Percentiles rank a stretch among this genome's conserved stretches.
phyloP scores from a whole-genome alignment of 1,284 basidiomycete species.

The Malassezia sympodialis region DNA sequence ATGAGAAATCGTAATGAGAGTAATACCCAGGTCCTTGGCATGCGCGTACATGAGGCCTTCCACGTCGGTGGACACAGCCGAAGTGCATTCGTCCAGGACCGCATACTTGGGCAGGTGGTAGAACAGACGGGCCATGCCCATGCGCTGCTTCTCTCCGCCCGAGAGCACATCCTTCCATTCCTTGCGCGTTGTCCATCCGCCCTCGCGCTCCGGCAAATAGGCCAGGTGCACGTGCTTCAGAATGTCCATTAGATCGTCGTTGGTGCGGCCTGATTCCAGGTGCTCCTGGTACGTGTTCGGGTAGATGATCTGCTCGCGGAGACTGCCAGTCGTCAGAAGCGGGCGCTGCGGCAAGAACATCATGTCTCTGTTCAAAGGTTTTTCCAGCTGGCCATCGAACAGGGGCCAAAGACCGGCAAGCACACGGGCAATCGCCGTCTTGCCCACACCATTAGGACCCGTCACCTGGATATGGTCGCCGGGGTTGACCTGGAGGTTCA shows the following conservation, averaged over 20 bases:
- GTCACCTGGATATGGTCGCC: constrained; percentile 90
- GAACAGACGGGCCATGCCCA: constrained; percentile 58
- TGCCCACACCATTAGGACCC: constrained; percentile 70
- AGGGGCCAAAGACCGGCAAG: constrained; percentile 76
- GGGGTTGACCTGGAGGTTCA: constrained; percentile 62
- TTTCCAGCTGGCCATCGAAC: constrained; percentile 48
- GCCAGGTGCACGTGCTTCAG: constrained; percentile 70
- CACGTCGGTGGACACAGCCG: constrained; percentile 89
- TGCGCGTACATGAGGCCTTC: constrained; percentile 93
- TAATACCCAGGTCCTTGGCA: constrained; percentile 81
- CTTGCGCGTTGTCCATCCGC: constrained; percentile 65
- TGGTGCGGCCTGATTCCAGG: constrained; percentile 53
- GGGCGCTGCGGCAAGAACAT: constrained; percentile 86
- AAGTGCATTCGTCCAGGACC: constrained; percentile 72
- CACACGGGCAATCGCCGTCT: constrained; percentile 82
- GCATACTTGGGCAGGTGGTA: constrained; percentile 63
- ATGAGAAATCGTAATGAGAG: constrained; percentile 70
- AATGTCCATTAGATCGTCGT: constrained; percentile 63
- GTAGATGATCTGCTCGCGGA: constrained; percentile 67
- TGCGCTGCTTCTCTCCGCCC: constrained; percentile 80
- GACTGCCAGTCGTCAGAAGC: constrained; percentile 75
- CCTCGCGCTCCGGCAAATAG: constrained; percentile 77
- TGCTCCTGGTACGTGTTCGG: constrained; percentile 42
- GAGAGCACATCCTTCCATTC: constrained; percentile 70
- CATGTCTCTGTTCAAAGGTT: constrained; percentile 52